phyloP scores from a whole-genome alignment of 2,329 filamentous ascomycete species.

The Teratosphaeria destructans region DNA sequence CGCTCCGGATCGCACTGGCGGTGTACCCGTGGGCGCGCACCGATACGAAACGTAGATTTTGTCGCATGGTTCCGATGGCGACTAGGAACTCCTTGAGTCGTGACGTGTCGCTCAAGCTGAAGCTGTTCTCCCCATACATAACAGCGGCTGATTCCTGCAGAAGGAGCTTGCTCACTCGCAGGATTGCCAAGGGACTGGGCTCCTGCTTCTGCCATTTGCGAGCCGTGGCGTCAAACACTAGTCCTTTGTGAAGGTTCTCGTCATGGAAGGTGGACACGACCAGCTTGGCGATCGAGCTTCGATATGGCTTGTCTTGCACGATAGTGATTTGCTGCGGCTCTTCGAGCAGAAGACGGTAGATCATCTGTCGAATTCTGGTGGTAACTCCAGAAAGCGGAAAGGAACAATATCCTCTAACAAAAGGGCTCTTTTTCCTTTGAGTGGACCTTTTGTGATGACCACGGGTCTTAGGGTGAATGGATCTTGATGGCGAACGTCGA shows the following conservation, averaged over 20 bases:
- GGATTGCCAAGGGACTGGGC: background rate
- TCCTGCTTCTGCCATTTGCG: background rate
- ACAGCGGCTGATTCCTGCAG: constrained; percentile 1
- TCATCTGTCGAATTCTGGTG: constrained; percentile 7
- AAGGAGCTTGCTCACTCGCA: constrained; percentile 1
- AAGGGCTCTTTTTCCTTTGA: background rate
- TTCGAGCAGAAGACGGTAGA: constrained; percentile 8
- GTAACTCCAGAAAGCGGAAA: constrained; percentile 9
- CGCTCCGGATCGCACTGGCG: background rate
- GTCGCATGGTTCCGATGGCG: background rate
- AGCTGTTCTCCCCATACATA: constrained; percentile 5
- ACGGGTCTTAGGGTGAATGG: background rate
- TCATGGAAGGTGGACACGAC: background rate
- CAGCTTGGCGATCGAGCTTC: background rate
- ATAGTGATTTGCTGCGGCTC: background rate
- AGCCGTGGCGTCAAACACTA: background rate
- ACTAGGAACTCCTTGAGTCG: background rate
- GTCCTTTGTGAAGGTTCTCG: background rate
- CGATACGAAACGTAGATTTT: background rate
- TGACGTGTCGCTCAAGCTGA: background rate
- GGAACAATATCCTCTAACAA: background rate
- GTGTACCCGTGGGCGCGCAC: background rate
- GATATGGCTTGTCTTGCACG: background rate
- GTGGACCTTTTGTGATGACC: background rate
- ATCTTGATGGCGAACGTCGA: background rate